Evolutionary conservation across 23 red algal genomes (phyloP), one percentile per base, ranked within the genome.

Genomic region (Gracilaria gracilis): DNA sequence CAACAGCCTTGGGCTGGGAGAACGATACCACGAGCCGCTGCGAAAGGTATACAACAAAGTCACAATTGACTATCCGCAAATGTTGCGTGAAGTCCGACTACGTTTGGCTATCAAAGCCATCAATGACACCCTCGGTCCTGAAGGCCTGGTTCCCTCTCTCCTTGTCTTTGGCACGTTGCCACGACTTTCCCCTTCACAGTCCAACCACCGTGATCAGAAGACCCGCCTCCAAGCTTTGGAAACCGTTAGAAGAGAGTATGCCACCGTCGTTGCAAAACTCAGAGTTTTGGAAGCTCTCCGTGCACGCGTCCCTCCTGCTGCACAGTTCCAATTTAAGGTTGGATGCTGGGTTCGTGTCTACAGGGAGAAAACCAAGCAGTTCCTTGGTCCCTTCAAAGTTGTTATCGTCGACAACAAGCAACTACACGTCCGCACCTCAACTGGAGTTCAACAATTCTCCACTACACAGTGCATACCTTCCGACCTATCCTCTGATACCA

Each of bases 381-480:
- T 77, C 32, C 20, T 16, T 39, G 72, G 72, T 77, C 72, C 72
- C 11, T 12, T 46, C 34, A 77, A 33, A 9, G 72, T 77, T 3
- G 27, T 77, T 0, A 4, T 7, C 11, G 4, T 46, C 5, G 42
- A 46, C 11, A 11, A 11, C 4, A 46, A 46, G 42, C 42, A 46
- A 4, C 5, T 46, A 7, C 42, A 46, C 42, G 42, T n/a, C n/a
- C 42, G 11, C 5, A 11, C 14, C 20, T 23, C 11, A 46, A 46
- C 42, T 4, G 42, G 11, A 46, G 11, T 11, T 7, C 42, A 46
- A 7, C 40, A 11, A 39, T 77, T 16, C 32, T 27, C 11, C 23
- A 12, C 27, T 2, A 1, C 66, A 4, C 66, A 71, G 20, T 36
- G 33, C 15, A 42, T 71, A 4, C 66, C 66, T 11, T 9, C 5